A percentile compares a stretch with the other conserved stretches of the same genome.
Conservation (phyloP, 805 yeast species). For the Starmerella stellata region DNA sequence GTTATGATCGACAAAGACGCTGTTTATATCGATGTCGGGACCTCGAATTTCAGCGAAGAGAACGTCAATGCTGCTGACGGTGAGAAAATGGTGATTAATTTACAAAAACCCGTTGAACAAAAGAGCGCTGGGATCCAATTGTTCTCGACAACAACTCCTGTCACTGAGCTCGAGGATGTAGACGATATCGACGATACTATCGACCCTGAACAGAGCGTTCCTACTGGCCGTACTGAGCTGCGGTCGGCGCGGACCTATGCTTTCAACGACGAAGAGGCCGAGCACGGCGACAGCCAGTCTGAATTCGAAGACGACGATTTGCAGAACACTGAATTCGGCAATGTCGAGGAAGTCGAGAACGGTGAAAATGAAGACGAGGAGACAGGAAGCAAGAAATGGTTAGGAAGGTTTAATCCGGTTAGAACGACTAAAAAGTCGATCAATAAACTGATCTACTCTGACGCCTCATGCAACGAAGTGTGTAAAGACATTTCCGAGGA, state of each 20-base stretch:
- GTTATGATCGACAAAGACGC: constrained; percentile 94
- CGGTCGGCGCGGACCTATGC: constrained; percentile 12
- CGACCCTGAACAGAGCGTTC: constrained; percentile 28
- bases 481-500: constrained; percentile 10
- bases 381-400: too few species aligned
- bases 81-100: constrained; percentile 62
- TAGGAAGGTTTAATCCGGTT: constrained; percentile 14
- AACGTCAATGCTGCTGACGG: constrained; percentile 53
- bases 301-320: constrained; percentile 7
- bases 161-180: constrained; percentile 27
- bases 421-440: neutral
- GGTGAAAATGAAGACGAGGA: constrained; percentile 17
- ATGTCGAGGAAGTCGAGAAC: constrained; percentile 15
- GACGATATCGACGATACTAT: constrained; percentile 25
- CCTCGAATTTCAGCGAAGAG: constrained; percentile 31
- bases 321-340: constrained; percentile 20
- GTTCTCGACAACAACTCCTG: constrained; percentile 43
- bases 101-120: constrained; percentile 45
- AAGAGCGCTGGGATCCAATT: constrained; percentile 53
- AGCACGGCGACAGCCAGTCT: neutral
- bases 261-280: neutral
- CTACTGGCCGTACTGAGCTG: constrained; percentile 17
- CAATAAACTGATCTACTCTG: neutral
- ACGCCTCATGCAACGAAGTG: neutral
- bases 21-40: constrained; percentile 73